Base-by-base conservation (phyloP, 2,329 filamentous ascomycete species). In the Teratosphaeria pseudoeucalypti region DNA sequence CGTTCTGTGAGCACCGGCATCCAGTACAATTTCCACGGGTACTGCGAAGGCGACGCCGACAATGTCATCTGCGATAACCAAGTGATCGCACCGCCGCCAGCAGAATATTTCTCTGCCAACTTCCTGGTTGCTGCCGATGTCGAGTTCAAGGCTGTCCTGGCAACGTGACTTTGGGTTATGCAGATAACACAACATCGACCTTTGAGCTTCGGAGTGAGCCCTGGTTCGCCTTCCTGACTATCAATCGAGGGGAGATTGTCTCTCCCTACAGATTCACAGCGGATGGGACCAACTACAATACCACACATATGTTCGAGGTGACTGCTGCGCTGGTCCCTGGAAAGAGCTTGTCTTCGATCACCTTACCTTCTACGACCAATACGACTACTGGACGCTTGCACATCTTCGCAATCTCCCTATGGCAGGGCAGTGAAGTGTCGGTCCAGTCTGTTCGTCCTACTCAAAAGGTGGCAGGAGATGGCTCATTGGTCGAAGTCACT, bases 391-490 rank as follows among this genome's bases (percentile, higher is more conserved):
- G 37, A n/a, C 52, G 52, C 19, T 53, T 53, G 52, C 52, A 53
- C 52, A 68, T 77, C 11, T 77, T 77, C 62, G 67, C 74, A 2
- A 57, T 76, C 6, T 72, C 73, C 2, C 57, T 77, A 16, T 63
- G 72, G 9, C 68, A 70, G 4, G 71, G 68, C 4, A 64, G 54
- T 4, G 67, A 57, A 37, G 60, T 76, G 23, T 66, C 71, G 26
- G 67, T 74, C 1, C 74, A 77, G 59, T 73, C 71, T 64, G 74
- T 74, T 5, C 70, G 74, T n/a, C 73, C 74, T 6, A 77, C 75
- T 5, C 71, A 75, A 57, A 73, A 73, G 62, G 71, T 67, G 2
- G 37, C 37, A 14, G 71, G 75, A 54, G 75, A 75, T 59, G 70
- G 71, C 11, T 73, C 75, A 54, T 74, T 76, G 34, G 61, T 74